Conservation (phyloP, 257 asterid genomes). For the Solanum sitiens region DNA sequence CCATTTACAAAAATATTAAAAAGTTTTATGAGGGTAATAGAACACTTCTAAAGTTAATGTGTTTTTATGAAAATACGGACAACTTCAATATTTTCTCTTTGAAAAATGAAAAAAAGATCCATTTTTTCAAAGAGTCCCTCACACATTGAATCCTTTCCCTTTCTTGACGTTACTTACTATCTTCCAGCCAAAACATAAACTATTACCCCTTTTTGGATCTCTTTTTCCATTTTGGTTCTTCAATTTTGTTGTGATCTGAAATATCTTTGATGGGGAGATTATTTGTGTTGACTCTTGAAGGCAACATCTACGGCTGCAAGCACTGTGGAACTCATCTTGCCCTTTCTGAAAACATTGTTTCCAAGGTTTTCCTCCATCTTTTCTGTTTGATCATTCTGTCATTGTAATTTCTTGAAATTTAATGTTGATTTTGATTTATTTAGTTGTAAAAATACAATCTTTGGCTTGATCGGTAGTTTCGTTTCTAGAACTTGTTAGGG, state of each 20-base stretch:
- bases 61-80: too few relatives aligned
- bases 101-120: too few relatives aligned
- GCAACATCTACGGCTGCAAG: constrained; percentile 8
- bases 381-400: not conserved
- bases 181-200: not conserved
- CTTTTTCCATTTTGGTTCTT: not conserved
- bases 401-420: not conserved
- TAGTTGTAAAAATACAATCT: not conserved
- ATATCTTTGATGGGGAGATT: constrained; percentile 7
- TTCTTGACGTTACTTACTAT: not conserved
- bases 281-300: constrained; percentile 10
- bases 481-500: not conserved
- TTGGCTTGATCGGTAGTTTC: not conserved
- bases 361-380: constrained; percentile 1
- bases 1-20: too few relatives aligned
- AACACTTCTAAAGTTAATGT: too few relatives aligned
- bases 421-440: not conserved
- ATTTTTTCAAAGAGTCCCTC: too few relatives aligned
- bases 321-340: constrained; percentile 16
- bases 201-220: not conserved
- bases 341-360: constrained; percentile 3
- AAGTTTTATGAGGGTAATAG: too few relatives aligned
- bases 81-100: too few relatives aligned
- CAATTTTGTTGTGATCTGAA: not conserved
- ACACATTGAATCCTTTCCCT: too few relatives aligned